Percentiles rank a stretch among this genome's conserved stretches.
phyloP scores from a whole-genome alignment of 441 rosid genomes.

The Gossypium schwendimanii region DNA sequence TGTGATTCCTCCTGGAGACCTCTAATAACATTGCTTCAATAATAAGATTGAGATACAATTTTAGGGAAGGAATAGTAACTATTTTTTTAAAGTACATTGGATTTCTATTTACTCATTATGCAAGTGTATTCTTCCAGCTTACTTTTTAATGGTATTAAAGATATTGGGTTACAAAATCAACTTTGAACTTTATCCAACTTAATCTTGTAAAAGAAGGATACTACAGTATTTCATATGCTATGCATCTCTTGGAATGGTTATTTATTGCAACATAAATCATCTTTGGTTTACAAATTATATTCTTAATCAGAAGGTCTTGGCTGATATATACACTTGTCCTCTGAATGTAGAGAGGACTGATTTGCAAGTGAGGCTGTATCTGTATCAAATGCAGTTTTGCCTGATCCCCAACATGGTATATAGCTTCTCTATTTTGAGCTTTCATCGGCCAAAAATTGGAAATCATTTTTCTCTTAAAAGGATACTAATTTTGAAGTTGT shows the following conservation, averaged over 20 bases:
- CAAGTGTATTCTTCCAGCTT: neutral
- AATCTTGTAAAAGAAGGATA: neutral
- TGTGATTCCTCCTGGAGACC: neutral
- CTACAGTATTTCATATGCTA: neutral
- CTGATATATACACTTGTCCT: slow-evolving; percentile 11
- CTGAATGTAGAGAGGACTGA: slow-evolving; percentile 17
- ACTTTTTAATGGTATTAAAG: neutral
- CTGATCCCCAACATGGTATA: slow-evolving; percentile 10
- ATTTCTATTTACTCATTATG: neutral
- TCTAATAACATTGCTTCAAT: neutral
- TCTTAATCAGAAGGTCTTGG: neutral
- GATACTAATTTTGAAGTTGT: neutral
- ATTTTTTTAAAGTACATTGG: neutral
- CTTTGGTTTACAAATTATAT: neutral
- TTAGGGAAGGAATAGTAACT: neutral
- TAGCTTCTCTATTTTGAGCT: slow-evolving; percentile 9
- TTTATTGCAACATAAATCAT: neutral
- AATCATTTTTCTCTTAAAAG: neutral
- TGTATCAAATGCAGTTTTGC: slow-evolving; percentile 12
- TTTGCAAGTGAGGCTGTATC: slow-evolving; percentile 16
- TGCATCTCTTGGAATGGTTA: neutral
- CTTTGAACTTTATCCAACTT: neutral
- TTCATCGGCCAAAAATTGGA: slow-evolving; percentile 1
- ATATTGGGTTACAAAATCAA: neutral
- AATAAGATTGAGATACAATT: neutral